Conservation (phyloP, 768 basidiomycete genomes). For the Lyophyllum atratum region DNA sequence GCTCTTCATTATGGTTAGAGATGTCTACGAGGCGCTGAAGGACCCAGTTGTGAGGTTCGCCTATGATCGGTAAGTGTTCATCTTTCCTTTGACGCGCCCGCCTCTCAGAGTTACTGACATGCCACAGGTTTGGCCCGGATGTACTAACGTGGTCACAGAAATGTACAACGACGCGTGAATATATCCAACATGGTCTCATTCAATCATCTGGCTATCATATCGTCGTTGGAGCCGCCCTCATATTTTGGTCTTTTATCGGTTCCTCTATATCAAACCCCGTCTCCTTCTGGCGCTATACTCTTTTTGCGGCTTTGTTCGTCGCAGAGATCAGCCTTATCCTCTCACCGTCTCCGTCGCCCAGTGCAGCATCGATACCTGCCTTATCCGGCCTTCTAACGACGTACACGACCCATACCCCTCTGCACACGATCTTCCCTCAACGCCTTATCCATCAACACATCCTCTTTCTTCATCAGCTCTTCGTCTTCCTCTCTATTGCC, state of each 20-base stretch:
- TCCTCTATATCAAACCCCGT: constrained; percentile 49
- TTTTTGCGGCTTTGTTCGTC: constrained; percentile 63
- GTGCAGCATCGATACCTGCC: constrained; percentile 13
- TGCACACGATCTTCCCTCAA: constrained; percentile 52
- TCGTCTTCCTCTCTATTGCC: constrained; percentile 73
- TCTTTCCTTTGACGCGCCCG: constrained; percentile 18
- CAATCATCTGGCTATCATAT: constrained; percentile 69
- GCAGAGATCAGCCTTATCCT: constrained; percentile 70
- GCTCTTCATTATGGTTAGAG: constrained; percentile 69
- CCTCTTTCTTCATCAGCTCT: constrained; percentile 74
- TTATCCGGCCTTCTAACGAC: constrained; percentile 21
- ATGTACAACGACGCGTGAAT: constrained; percentile 71
- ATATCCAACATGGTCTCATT: constrained; percentile 64
- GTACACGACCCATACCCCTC: constrained; percentile 25
- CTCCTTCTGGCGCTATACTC: constrained; percentile 77
- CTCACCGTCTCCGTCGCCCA: constrained; percentile 48
- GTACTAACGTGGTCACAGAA: constrained; percentile 63
- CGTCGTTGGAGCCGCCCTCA: constrained; percentile 53
- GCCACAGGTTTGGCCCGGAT: constrained; percentile 74
- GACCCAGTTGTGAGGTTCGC: constrained; percentile 80
- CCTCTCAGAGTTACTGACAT: neutral
- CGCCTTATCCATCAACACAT: constrained; percentile 79
- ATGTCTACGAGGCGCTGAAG: constrained; percentile 78
- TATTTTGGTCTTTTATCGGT: constrained; percentile 66
- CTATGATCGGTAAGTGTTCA: constrained; percentile 66